Evolutionary conservation across 2,329 filamentous ascomycete genomes (phyloP), one percentile per base, ranked within the genome.

Genomic region (Chaetomium sp.): DNA sequence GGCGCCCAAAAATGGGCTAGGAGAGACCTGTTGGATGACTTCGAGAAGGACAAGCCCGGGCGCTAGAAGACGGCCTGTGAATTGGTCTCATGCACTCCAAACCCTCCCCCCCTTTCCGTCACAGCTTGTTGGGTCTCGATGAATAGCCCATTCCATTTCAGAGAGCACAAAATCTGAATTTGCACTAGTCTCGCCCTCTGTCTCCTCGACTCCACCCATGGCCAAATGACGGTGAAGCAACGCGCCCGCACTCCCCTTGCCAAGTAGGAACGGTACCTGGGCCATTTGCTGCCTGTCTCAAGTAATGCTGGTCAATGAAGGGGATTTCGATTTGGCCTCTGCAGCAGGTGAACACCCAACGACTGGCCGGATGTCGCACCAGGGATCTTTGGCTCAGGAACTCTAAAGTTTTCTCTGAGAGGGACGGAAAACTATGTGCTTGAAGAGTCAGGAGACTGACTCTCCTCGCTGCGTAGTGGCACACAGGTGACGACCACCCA

Each of bases 131-230:
- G 19, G 19, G 19, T 27, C 19, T 27, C 19, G 19, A 56, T 49
- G 43, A 47, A 43, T 55, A 47, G 32, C 14, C 37, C 49, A 56
- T 57, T 50, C 50, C 50, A 40, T 54, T 38, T 56, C 52, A 7
- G 43, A 54, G n/a, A 37, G 53, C 27, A 40, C 42, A 47, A 50
- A 37, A 54, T 45, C 36, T 34, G 40, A 10, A 40, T 54, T 11
- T 12, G 47, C 34, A 43, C 49, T 55, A 55, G 49, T 42, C 42
- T 44, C 45, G 19, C 14, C 12, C 32, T 10, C 12, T 38, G 36
- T 49, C 37, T 37, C 41, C 33, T 37, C 14, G 44, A 9, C 19
- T 19, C 27, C 34, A 41, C 37, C 14, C n/a, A 27, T 32, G 14
- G 53, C 27, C 54, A 56, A 56, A 54, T 54, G 47, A 51, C 47